phyloP scores from a whole-genome alignment of 2,329 filamentous ascomycete genomes.

The Ustulina deusta region DNA sequence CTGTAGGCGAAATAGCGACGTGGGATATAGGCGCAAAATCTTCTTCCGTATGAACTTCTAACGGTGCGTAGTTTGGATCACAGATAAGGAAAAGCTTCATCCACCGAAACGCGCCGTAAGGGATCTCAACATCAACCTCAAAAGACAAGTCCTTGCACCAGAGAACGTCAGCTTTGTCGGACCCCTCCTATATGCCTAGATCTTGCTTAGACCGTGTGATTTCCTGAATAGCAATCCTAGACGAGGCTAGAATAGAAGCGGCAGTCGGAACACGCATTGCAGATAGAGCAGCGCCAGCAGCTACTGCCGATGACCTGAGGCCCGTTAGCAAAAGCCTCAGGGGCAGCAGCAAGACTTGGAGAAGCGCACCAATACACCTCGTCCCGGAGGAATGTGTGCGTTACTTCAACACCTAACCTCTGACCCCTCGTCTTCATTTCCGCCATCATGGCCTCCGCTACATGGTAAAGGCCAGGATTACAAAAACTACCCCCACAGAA shows the following conservation, averaged over 20 bases:
- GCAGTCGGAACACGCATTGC: background rate
- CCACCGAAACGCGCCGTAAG: background rate
- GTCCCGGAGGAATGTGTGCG: background rate
- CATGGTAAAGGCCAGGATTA: background rate
- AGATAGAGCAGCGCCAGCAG: background rate
- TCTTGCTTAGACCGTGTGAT: background rate
- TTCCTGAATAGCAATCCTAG: background rate
- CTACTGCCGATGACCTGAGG: background rate
- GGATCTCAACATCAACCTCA: background rate
- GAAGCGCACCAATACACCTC: background rate
- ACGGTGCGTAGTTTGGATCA: background rate
- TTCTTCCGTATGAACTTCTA: too few species aligned
- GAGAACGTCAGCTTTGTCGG: background rate
- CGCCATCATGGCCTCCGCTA: background rate
- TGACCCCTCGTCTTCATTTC: background rate
- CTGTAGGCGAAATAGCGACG: too few species aligned
- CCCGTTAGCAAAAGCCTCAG: background rate
- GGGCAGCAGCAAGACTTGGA: background rate
- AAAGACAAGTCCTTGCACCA: background rate
- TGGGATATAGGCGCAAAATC: too few species aligned
- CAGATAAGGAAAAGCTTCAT: background rate
- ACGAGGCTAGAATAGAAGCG: background rate
- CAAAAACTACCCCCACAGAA: background rate
- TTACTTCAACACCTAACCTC: background rate
- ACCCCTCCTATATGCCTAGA: background rate